These are phyloP conservation scores for Teunomyces lycoperdinae DNA, from an alignment of 805 yeast genomes.

Conservation along the genomic window DNA sequence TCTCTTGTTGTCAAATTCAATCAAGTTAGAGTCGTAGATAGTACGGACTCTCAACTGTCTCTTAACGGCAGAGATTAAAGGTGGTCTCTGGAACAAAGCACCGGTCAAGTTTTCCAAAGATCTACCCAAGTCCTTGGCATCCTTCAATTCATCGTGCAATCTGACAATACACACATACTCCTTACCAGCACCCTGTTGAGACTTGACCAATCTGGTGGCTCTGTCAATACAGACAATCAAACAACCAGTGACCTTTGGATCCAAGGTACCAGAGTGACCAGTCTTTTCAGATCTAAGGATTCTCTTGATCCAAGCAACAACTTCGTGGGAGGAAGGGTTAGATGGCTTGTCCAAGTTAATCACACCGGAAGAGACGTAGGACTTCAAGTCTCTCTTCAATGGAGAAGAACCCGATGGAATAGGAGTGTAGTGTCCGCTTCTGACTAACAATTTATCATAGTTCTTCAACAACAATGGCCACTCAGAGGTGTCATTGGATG, in stretches of 20 bases:
- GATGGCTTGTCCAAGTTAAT: slow-evolving; percentile 97
- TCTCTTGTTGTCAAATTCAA: slow-evolving; percentile 96
- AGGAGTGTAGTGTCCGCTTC: slow-evolving; percentile 97
- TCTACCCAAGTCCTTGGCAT: slow-evolving; percentile 84
- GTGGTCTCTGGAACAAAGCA: slow-evolving; percentile 99
- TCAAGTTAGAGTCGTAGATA: slow-evolving; percentile 90
- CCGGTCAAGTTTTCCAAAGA: slow-evolving; percentile 93
- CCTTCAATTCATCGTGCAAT: slow-evolving; percentile 89
- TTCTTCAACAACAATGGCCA: slow-evolving; percentile 95
- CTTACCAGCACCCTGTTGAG: slow-evolving; percentile 99
- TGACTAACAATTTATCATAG: slow-evolving; percentile 88
- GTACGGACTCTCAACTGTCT: slow-evolving; percentile 98
- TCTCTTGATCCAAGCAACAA: slow-evolving; percentile 98
- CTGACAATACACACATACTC: slow-evolving; percentile 98
- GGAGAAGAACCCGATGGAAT: slow-evolving; percentile 96
- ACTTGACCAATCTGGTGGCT: slow-evolving; percentile 96
- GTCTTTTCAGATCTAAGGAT: slow-evolving; percentile 94
- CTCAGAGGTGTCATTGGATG: slow-evolving; percentile 81
- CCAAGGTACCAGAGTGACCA: slow-evolving; percentile 98
- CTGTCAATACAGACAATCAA: slow-evolving; percentile 96
- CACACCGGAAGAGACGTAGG: slow-evolving; percentile 90
- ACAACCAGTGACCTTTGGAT: slow-evolving; percentile 98
- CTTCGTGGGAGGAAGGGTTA: slow-evolving; percentile 98
- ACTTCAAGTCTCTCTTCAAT: slow-evolving; percentile 85
- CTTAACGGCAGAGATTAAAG: slow-evolving; percentile 97